Conservation (phyloP, 805 yeast genomes). For the Candida ortonii region DNA sequence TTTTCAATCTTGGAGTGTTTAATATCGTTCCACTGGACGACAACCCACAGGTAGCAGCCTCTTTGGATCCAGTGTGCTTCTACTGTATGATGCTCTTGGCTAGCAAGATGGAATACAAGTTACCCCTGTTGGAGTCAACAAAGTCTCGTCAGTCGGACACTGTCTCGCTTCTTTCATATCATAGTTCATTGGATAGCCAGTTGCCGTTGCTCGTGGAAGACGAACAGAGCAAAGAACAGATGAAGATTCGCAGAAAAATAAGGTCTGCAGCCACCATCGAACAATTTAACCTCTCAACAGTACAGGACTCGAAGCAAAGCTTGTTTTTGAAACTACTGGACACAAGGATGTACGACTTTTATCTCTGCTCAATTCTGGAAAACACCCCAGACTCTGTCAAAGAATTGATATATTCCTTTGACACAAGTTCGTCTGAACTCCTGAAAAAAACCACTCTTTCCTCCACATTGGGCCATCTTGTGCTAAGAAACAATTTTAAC, state of each 20-base stretch:
- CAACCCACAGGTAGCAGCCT: constrained; percentile 32
- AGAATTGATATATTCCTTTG: not conserved
- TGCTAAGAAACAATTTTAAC: constrained; percentile 34
- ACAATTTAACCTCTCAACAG: constrained; percentile 35
- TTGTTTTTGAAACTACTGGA: constrained; percentile 44
- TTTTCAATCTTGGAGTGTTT: constrained; percentile 55
- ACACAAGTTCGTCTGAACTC: no score
- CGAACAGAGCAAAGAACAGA: constrained; percentile 30
- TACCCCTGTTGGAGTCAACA: constrained; percentile 36
- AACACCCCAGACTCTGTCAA: constrained; percentile 1
- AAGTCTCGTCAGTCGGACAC: constrained; percentile 26
- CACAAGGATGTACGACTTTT: constrained; percentile 48
- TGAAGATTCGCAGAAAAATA: constrained; percentile 32
- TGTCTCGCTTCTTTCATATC: constrained; percentile 44
- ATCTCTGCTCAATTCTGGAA: constrained; percentile 22
- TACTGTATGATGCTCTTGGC: constrained; percentile 46
- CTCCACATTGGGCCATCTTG: constrained; percentile 15
- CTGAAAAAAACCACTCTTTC: constrained; percentile 1
- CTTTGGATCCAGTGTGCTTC: constrained; percentile 60
- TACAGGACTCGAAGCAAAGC: constrained; percentile 31
- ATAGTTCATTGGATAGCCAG: constrained; percentile 46
- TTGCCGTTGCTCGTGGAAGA: constrained; percentile 60
- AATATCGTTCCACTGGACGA: constrained; percentile 36
- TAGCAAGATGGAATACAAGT: constrained; percentile 38
- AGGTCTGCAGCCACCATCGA: constrained; percentile 38